phyloP scores from a whole-genome alignment of 768 basidiomycete species.

The Imleria badia region DNA sequence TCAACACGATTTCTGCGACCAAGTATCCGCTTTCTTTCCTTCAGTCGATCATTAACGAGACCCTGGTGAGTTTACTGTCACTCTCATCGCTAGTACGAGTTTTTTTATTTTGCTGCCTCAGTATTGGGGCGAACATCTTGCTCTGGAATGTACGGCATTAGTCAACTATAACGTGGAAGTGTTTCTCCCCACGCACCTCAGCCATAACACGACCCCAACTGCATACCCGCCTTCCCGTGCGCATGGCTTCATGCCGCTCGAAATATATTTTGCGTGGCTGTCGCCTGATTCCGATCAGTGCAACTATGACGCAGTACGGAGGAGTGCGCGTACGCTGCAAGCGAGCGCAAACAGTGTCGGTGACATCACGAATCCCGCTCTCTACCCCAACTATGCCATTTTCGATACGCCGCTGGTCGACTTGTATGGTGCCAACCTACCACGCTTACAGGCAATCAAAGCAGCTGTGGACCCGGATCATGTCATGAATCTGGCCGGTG shows the following conservation, averaged over 20 bases:
- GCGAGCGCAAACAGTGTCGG: slow-evolving; percentile 41
- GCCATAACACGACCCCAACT: slow-evolving; percentile 35
- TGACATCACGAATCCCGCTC: slow-evolving; percentile 28
- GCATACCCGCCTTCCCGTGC: slow-evolving; percentile 47
- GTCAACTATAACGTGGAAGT: slow-evolving; percentile 40
- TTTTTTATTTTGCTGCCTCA: neutral
- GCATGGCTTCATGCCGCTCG: slow-evolving; percentile 39
- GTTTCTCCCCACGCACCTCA: slow-evolving; percentile 44
- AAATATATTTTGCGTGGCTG: slow-evolving; percentile 38
- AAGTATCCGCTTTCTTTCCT: slow-evolving; percentile 9
- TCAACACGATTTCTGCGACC: neutral
- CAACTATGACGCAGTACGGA: slow-evolving; percentile 37
- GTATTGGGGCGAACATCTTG: slow-evolving; percentile 4
- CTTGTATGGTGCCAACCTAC: slow-evolving; percentile 47
- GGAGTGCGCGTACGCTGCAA: slow-evolving; percentile 38
- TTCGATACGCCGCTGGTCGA: slow-evolving; percentile 45
- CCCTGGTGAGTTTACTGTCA: neutral
- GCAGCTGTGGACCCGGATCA: slow-evolving; percentile 57
- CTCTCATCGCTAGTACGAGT: no score
- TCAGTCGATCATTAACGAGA: slow-evolving; percentile 16
- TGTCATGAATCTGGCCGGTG: slow-evolving; percentile 62
- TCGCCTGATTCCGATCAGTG: neutral
- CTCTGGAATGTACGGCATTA: neutral
- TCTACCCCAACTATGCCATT: slow-evolving; percentile 60
- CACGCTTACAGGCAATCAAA: slow-evolving; percentile 40